Evolutionary conservation across 768 basidiomycete genomes (phyloP).

Genomic region (Lactarius quietus): DNA sequence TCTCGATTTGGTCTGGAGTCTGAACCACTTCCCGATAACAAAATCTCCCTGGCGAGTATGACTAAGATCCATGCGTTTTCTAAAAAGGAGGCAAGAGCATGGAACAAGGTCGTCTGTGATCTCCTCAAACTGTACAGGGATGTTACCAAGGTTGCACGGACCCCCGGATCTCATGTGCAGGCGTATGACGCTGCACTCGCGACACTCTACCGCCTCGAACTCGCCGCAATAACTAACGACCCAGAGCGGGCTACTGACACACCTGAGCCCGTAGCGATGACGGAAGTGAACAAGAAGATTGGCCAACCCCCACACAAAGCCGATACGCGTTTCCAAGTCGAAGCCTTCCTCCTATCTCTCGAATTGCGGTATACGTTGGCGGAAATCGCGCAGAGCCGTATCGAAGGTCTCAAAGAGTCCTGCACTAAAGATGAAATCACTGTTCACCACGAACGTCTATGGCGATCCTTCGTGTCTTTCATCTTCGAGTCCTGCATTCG

Average conservation of each 20-base stretch:
- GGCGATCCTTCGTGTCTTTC: slow-evolving; percentile 28
- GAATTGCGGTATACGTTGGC: slow-evolving; percentile 36
- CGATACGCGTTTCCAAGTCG: slow-evolving; percentile 34
- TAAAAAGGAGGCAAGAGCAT: slow-evolving; percentile 26
- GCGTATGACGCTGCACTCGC: slow-evolving; percentile 37
- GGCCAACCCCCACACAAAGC: slow-evolving; percentile 38
- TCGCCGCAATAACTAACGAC: slow-evolving; percentile 27
- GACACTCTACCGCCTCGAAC: slow-evolving; percentile 33
- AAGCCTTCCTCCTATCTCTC: slow-evolving; percentile 36
- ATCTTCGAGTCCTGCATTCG: slow-evolving; percentile 30
- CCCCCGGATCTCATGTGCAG: slow-evolving; percentile 32
- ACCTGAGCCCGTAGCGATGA: slow-evolving; percentile 33
- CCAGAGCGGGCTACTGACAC: slow-evolving; percentile 24
- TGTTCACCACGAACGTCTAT: slow-evolving; percentile 22
- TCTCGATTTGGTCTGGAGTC: slow-evolving; percentile 11
- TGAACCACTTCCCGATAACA: slow-evolving; percentile 24
- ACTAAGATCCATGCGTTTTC: slow-evolving; percentile 26
- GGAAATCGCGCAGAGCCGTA: slow-evolving; percentile 31
- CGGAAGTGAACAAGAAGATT: slow-evolving; percentile 31
- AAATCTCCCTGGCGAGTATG: slow-evolving; percentile 21
- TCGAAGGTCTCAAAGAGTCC: slow-evolving; percentile 19
- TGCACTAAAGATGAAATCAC: slow-evolving; percentile 8
- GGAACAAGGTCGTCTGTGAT: slow-evolving; percentile 28
- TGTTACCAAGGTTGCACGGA: slow-evolving; percentile 28
- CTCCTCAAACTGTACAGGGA: slow-evolving; percentile 30